Base-by-base conservation (phyloP, 495 filamentous ascomycete genomes). In the Penicillium nucicola region DNA sequence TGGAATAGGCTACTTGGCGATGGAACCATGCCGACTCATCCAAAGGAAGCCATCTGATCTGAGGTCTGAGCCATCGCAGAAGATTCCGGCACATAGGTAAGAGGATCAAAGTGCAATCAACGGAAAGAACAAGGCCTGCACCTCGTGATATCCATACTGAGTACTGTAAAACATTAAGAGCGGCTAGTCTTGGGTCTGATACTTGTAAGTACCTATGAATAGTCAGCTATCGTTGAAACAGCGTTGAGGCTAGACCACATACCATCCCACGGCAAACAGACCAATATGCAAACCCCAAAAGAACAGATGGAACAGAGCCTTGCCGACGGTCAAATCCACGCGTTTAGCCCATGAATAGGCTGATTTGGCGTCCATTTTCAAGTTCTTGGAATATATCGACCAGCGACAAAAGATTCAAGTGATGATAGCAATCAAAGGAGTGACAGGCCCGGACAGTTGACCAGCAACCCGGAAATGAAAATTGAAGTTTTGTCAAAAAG, bases 21-120 rank as follows among this genome's bases (percentile, higher is more conserved):
- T 99, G 93, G 62, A 97, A 95, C 90, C 90, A 99, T 58, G 90
- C 83, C 20, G 87, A 90, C 70, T 99, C 93, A 61, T 99, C 93
- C 10, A 99, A 78, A 7, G 95, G 92, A 12, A 97, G 64, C 76
- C 86, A 96, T 65, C 82, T 77, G 54, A 97, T 73, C 78, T 93
- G 95, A 13, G 93, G 93, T 56, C 93, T 82, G 45, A 97, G 66
- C 59, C 80, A 85, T 64, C 87, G 79, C 41, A 99, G 76, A 18
- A 97, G 67, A 57, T 90, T 99, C 53, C 93, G 78, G 77, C 95
- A 97, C 81, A 97, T 96, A 8, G 93, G 93, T 46, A 97, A 72
- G 22, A 97, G 64, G 62, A 99, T 96, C 54, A 99, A 70, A 34
- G 87, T 84, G 37, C 82, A 84, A 76, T 99, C 95, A 32, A 95